Base-by-base conservation (phyloP, 306 rosid species). In the Pyrus communis region DNA sequence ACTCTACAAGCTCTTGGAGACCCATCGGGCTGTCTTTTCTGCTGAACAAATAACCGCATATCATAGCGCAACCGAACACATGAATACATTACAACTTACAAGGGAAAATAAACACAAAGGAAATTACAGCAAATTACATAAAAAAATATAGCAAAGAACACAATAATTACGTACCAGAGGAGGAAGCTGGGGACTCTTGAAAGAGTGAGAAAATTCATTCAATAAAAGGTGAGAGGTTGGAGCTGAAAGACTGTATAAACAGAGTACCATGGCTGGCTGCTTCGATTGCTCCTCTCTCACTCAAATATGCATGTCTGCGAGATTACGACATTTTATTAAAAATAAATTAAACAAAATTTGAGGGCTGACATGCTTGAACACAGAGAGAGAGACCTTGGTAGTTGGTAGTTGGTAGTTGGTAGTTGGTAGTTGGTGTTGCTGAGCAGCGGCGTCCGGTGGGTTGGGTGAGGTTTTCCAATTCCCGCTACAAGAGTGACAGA, bases 231-330 rank as follows among this genome's bases (percentile, higher is more conserved):
- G 90, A 80, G 84, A 84, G 72, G 77, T 87, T 51, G 89, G 69
- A 45, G 83, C 64, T 38, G 85, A 69, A 63, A 93, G 62, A 79
- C 72, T 66, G 76, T 49, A 76, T 79, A 81, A 87, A 88, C 85
- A 82, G 63, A 85, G 87, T 70, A 80, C 70, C 97, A 92, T 91
- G 74, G 81, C 83, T 91, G 74, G 81, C 83, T 28, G 65, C 82
- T 71, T 67, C 31, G 14, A 64, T 9, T 77, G 27, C 58, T 55
- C 71, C 84, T 67, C 73, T 71, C n/a, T 66, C 60, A 75, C 70
- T 80, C 79, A 80, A 64, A 33, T 67, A 28, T 55, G 60, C 82
- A 73, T 73, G 54, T 66, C 82, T 79, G 68, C 30, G 46, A 21
- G 22, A 19, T 38, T 21, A 66, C 43, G 28, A 35, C 9, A 33